phyloP scores from a whole-genome alignment of 441 rosid species.

The Viola pubescens region DNA sequence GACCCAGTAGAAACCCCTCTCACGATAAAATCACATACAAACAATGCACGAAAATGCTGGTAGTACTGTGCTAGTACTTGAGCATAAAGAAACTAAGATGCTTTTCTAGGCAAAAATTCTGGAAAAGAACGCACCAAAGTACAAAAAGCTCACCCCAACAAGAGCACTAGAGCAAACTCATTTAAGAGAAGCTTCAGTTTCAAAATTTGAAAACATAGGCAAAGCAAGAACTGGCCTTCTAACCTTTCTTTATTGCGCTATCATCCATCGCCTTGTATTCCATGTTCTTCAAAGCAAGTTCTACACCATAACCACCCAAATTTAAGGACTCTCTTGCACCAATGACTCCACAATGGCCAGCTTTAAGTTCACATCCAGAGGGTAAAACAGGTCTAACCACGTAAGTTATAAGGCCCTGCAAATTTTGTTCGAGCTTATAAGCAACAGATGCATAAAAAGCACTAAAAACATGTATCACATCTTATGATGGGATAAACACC shows the following conservation, averaged over 20 bases:
- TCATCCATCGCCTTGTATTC: slow-evolving; percentile 99
- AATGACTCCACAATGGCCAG: slow-evolving; percentile 71
- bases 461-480: background rate
- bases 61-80: too few species aligned
- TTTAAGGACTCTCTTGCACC: slow-evolving; percentile 68
- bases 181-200: too few species aligned
- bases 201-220: too few species aligned
- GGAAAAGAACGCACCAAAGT: too few species aligned
- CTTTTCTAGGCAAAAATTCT: too few species aligned
- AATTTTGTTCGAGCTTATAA: slow-evolving; percentile 24
- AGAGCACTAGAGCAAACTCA: too few species aligned
- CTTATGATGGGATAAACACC: background rate
- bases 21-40: too few species aligned
- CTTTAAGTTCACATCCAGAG: slow-evolving; percentile 70
- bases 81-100: too few species aligned
- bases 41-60: too few species aligned
- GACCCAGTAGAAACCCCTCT: too few species aligned
- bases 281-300: slow-evolving; percentile 99
- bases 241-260: slow-evolving; percentile 88
- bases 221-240: slow-evolving; percentile 10
- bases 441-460: slow-evolving; percentile 8
- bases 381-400: slow-evolving; percentile 94
- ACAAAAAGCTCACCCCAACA: too few species aligned
- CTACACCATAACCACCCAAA: slow-evolving; percentile 98
- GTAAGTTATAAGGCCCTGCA: slow-evolving; percentile 81